Percentiles rank a stretch among this genome's conserved stretches.
Conservation (phyloP, 345 rosid genomes). For the Mangifera indica region DNA sequence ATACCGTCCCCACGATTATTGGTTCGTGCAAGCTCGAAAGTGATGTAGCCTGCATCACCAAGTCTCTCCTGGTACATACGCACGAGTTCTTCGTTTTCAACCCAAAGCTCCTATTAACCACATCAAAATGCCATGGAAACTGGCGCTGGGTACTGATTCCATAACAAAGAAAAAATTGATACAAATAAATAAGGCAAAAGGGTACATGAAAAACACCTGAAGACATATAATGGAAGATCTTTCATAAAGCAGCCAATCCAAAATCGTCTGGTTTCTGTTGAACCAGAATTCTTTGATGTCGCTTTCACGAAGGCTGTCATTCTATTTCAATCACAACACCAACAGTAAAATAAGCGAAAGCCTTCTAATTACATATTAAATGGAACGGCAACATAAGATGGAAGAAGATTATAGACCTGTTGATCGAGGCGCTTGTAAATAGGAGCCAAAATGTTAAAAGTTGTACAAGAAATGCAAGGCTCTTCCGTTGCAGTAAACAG, state of each 20-base stretch:
- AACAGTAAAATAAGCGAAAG: not conserved
- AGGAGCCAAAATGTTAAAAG: conserved; percentile 84
- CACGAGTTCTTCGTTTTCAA: conserved; percentile 85
- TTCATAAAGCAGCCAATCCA: conserved; percentile 76
- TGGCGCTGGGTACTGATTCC: not conserved
- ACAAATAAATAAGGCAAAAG: not conserved
- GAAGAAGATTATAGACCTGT: conserved; percentile 33
- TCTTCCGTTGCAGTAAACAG: conserved; percentile 28
- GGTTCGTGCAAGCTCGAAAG: conserved; percentile 79
- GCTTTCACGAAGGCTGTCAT: conserved; percentile 66
- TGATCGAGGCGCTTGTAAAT: conserved; percentile 69
- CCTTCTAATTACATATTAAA: not conserved
- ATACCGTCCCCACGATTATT: conserved; percentile 96
- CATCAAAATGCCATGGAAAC: not conserved
- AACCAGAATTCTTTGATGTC: conserved; percentile 56
- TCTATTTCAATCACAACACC: conserved; percentile 31
- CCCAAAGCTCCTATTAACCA: conserved; percentile 79
- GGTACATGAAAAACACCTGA: conserved; percentile 48
- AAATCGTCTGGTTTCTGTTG: conserved; percentile 55
- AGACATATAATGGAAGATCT: conserved; percentile 88
- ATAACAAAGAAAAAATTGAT: not conserved
- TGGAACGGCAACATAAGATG: not conserved
- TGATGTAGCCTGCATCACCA: conserved; percentile 76
- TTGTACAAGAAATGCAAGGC: conserved; percentile 61
- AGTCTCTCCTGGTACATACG: conserved; percentile 77